Percentiles rank a stretch among this genome's conserved stretches.
Conservation (phyloP, 257 asterid genomes). For the Perilla frutescens region DNA sequence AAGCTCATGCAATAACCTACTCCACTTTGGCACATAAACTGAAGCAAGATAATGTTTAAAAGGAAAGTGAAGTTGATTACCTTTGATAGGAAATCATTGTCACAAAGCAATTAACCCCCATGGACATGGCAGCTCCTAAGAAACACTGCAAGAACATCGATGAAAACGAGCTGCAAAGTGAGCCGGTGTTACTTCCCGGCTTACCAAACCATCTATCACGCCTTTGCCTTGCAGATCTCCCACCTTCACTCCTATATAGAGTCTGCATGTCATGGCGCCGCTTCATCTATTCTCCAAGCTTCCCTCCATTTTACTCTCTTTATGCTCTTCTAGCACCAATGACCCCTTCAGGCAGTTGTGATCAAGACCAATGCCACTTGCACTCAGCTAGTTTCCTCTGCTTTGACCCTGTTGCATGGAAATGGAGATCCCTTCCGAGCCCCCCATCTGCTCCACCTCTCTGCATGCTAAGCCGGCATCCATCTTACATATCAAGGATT, state of each 20-base stretch:
- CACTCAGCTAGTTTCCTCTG: conserved; percentile 49
- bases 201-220: conserved; percentile 72
- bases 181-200: conserved; percentile 53
- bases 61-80: conserved; percentile 31
- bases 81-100: conserved; percentile 2
- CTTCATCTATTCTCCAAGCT: conserved; percentile 56
- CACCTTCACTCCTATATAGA: conserved; percentile 55
- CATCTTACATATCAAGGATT: conserved; percentile 68
- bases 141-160: conserved; percentile 33
- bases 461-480: conserved; percentile 55
- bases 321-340: conserved; percentile 49
- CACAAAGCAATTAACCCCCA: conserved; percentile 18
- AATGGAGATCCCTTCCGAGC: conserved; percentile 60
- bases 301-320: conserved; percentile 64
- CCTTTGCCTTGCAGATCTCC: conserved; percentile 56
- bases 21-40: conserved; percentile 39
- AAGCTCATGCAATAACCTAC: conserved; percentile 42
- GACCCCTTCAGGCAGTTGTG: neutral
- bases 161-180: conserved; percentile 22
- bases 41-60: conserved; percentile 31
- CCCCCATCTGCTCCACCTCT: conserved; percentile 55
- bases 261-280: conserved; percentile 78
- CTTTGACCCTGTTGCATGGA: conserved; percentile 64
- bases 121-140: conserved; percentile 30
- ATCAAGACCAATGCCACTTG: conserved; percentile 13